Percentiles rank a stretch among this genome's conserved stretches.
phyloP scores from a whole-genome alignment of 1,139 yeast species.

The Candida gigantensis region DNA sequence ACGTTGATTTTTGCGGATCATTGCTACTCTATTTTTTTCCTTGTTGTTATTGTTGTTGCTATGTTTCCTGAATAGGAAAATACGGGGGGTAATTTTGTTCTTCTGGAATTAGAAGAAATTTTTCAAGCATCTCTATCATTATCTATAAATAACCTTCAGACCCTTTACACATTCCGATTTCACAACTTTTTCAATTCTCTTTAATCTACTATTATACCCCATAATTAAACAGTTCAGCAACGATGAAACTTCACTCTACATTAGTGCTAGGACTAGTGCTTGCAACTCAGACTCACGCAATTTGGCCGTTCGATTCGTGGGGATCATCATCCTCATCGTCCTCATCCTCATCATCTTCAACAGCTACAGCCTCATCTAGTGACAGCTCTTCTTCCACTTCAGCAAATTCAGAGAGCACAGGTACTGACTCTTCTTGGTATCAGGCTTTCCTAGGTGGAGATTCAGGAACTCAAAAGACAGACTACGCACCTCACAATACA shows the following conservation, averaged over 20 bases:
- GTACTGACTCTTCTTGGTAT: conserved; percentile 4
- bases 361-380: conserved; percentile 4
- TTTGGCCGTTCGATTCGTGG: conserved; percentile 14
- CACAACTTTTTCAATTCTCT: no score
- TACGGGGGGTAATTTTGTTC: no score
- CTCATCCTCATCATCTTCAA: neutral
- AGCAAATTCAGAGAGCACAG: conserved; percentile 1
- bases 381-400: neutral
- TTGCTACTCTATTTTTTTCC: neutral
- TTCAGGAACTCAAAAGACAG: conserved; percentile 16
- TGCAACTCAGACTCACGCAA: conserved; percentile 3
- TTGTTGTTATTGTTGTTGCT: neutral
- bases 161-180: no score
- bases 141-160: no score
- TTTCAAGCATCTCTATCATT: no score
- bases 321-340: conserved; percentile 1
- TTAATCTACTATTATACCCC: no score
- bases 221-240: no score
- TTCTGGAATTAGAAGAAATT: no score
- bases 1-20: no score
- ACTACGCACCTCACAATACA: conserved; percentile 29
- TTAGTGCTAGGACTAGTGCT: conserved; percentile 1
- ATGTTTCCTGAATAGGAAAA: neutral
- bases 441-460: neutral
- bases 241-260: neutral